Base-by-base conservation (phyloP, 257 asterid species). In the Paraleonurus japonicus region DNA sequence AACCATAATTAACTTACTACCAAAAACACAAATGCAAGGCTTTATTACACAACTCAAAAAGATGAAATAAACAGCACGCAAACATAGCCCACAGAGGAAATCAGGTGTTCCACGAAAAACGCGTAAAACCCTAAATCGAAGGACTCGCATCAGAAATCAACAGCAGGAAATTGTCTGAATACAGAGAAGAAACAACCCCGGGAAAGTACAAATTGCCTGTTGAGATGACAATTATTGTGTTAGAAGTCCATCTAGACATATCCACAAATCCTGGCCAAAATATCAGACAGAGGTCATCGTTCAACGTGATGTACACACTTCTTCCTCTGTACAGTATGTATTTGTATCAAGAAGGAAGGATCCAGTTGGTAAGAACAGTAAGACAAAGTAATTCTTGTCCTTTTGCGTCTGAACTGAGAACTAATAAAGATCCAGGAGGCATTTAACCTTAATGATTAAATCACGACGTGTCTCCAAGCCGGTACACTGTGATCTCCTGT, bases 401-500 rank as follows among this genome's bases (percentile, higher is more conserved):
- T 43, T 61, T 61, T 45, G 43, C 75, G 64, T 70, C 70, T 66
- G 63, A 73, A 69, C 61, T 23, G 59, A 75, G 75, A 65, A 73
- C 8, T 67, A 39, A 61, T 15, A 33, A 61, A 76, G 70, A 48
- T 53, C 26, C 79, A 32, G 27, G 61, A 69, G 63, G 78, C 57
- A 26, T 54, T 64, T 61, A 45, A 73, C 20, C 26, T 48, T 72
- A 23, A 24, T 30, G 60, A 50, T 57, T 50, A 57, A 43, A 70
- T 85, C 75, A 85, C 24, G 90, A 82, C 66, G 94, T 62, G 32
- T 86, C 96, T 63, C 74, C 96, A 30, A 90, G 86, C 41, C 98
- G 98, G 80, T 80, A 91, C 67, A 92, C 82, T 0, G 97, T 88
- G 80, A 95, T 80, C 79, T 95, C 98, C 83, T 95, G 98, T 81